Evolutionary conservation across 495 filamentous ascomycete species (phyloP), one percentile per base, ranked within the genome.

Genomic region (Elasticomyces elasticus): DNA sequence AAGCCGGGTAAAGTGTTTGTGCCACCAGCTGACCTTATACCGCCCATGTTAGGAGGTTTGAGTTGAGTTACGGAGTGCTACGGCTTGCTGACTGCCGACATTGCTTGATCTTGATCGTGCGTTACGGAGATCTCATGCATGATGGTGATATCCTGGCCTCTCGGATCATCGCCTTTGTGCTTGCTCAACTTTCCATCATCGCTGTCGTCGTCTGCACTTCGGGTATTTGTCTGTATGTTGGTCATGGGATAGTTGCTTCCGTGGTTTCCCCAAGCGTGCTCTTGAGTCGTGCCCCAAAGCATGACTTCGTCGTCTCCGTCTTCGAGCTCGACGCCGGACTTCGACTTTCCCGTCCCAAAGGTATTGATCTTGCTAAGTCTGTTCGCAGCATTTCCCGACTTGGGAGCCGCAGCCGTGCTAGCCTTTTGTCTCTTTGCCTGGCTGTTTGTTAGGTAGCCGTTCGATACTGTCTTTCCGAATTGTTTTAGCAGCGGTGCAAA

Each of bases 401-500:
- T 6, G 19, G 6, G n/a, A 17, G 7, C 41, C 10, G n/a, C n/a
- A 17, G 6, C 22, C 7, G 22, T 17, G 41, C 22, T 44, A 7
- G n/a, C 41, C 22, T 17, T 44, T 17, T 44, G n/a, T 17, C 41
- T 44, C 22, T 44, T 44, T 10, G n/a, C 6, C 19, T 24, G 41
- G 41, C 22, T 44, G n/a, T 44, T 44, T 24, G 41, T 7, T 24
- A 9, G 41, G 41, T 44, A 44, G 6, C 41, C 22, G n/a, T 17
- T 19, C 10, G 22, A 9, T 17, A 47, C 44, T 17, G 9, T 47
- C 10, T 47, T 22, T 19, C 51, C 41, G 20, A 53, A 53, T 13
- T 26, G 20, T 19, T 30, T 22, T 5, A 53, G 41, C 20, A 58
- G 33, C 24, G 55, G 55, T 22, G 55, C 52, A 25, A 54, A 59